phyloP scores from a whole-genome alignment of 495 filamentous ascomycete genomes.

The Halenospora varia region DNA sequence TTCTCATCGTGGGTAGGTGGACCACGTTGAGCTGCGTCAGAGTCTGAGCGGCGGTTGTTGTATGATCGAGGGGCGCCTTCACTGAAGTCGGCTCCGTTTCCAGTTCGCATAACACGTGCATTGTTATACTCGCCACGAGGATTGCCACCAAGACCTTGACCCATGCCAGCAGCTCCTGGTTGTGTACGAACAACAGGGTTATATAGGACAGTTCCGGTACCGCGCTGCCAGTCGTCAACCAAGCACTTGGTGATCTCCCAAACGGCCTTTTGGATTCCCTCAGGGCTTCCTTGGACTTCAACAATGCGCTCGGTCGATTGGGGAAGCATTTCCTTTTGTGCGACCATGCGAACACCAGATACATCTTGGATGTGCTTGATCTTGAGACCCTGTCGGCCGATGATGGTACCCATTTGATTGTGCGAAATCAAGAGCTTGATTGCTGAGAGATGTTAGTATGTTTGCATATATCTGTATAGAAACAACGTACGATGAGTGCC shows the following conservation, averaged over 20 bases:
- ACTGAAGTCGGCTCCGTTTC: conserved; percentile 96
- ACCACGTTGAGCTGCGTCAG: conserved; percentile 66
- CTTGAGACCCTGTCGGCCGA: conserved; percentile 91
- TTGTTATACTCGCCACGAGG: conserved; percentile 49
- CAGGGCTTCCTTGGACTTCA: conserved; percentile 88
- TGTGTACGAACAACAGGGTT: conserved; percentile 89
- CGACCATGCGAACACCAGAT: conserved; percentile 96
- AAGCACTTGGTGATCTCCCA: conserved; percentile 99
- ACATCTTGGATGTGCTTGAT: conserved; percentile 99
- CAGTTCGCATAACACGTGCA: conserved; percentile 84
- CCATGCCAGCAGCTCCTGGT: conserved; percentile 33
- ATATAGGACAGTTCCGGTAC: conserved; percentile 93
- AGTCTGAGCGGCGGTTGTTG: conserved; percentile 70
- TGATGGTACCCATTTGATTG: conserved; percentile 99
- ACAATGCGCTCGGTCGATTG: conserved; percentile 99
- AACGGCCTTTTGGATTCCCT: conserved; percentile 88
- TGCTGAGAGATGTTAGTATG: conserved; percentile 45
- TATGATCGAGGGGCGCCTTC: conserved; percentile 62
- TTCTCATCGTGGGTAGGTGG: conserved; percentile 87
- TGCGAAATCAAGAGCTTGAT: conserved; percentile 97
- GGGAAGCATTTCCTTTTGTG: conserved; percentile 98
- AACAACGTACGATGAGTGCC: conserved; percentile 97
- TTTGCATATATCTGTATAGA: conserved; percentile 1
- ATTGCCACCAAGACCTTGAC: conserved; percentile 37
- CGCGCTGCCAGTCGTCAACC: conserved; percentile 95